phyloP scores from a whole-genome alignment of 257 asterid species.

The Solanum chmielewskii region DNA sequence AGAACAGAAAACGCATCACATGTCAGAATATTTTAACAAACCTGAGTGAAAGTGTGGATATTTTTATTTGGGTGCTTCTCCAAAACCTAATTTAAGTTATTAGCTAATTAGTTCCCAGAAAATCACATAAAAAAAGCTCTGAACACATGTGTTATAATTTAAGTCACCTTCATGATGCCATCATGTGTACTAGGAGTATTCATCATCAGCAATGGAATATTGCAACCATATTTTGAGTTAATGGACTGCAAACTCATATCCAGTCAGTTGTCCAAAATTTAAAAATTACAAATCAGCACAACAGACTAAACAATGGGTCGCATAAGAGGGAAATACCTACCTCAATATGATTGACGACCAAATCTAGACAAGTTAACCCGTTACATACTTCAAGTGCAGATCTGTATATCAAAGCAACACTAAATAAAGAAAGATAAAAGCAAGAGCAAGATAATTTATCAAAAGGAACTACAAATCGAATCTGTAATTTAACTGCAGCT shows the following conservation, averaged over 20 bases:
- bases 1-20: slow-evolving; percentile 1
- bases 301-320: background rate
- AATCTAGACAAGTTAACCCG: slow-evolving; percentile 65
- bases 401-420: slow-evolving; percentile 30
- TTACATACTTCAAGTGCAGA: slow-evolving; percentile 43
- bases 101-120: slow-evolving; percentile 16
- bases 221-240: slow-evolving; percentile 69
- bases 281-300: background rate
- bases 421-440: background rate
- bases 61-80: slow-evolving; percentile 59
- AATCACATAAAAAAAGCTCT: background rate
- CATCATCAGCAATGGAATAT: slow-evolving; percentile 65
- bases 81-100: slow-evolving; percentile 46
- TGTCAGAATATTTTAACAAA: slow-evolving; percentile 9
- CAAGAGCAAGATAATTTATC: background rate
- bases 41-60: slow-evolving; percentile 60
- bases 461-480: background rate
- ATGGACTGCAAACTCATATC: slow-evolving; percentile 39
- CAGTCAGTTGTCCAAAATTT: slow-evolving; percentile 9
- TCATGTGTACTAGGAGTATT: slow-evolving; percentile 44
- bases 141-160: background rate
- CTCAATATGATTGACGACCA: slow-evolving; percentile 70
- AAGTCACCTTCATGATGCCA: slow-evolving; percentile 51
- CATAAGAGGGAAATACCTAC: slow-evolving; percentile 15
- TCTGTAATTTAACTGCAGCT: background rate